phyloP scores from a whole-genome alignment of 495 filamentous ascomycete genomes.

The Cercophora scortea region DNA sequence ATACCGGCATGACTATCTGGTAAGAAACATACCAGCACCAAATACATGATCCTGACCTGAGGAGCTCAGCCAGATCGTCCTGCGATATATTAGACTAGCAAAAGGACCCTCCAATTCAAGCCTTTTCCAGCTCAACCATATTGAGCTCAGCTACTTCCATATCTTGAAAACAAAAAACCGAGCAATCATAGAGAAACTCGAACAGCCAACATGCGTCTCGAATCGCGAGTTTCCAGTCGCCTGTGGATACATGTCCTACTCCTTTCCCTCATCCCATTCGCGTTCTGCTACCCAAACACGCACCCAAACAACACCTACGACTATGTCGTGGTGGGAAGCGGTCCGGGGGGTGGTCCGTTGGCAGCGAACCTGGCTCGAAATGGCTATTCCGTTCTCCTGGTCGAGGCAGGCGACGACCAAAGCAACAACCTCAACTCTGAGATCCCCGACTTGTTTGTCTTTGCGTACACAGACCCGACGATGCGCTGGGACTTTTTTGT shows the following conservation, averaged over 20 bases:
- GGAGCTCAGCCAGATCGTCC: too few relatives aligned
- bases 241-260: not conserved
- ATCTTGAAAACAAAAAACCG: too few relatives aligned
- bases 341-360: slow-evolving; percentile 56
- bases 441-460: slow-evolving; percentile 25
- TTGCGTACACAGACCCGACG: slow-evolving; percentile 27
- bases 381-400: slow-evolving; percentile 48
- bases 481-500: slow-evolving; percentile 40
- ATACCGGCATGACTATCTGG: too few relatives aligned
- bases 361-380: slow-evolving; percentile 52
- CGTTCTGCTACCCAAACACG: not conserved
- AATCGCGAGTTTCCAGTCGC: too few relatives aligned
- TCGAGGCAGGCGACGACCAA: slow-evolving; percentile 59
- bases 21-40: too few relatives aligned
- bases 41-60: too few relatives aligned
- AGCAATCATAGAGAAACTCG: too few relatives aligned
- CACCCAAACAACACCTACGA: slow-evolving; percentile 34
- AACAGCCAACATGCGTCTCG: too few relatives aligned
- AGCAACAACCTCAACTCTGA: slow-evolving; percentile 32
- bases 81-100: too few relatives aligned
- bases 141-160: too few relatives aligned
- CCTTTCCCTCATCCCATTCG: not conserved
- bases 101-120: too few relatives aligned
- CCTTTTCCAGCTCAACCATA: too few relatives aligned
- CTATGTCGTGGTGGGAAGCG: slow-evolving; percentile 57